Evolutionary conservation across 495 filamentous ascomycete species (phyloP), one percentile per base, ranked within the genome.

Genomic region (Trichoderma parareesei): DNA sequence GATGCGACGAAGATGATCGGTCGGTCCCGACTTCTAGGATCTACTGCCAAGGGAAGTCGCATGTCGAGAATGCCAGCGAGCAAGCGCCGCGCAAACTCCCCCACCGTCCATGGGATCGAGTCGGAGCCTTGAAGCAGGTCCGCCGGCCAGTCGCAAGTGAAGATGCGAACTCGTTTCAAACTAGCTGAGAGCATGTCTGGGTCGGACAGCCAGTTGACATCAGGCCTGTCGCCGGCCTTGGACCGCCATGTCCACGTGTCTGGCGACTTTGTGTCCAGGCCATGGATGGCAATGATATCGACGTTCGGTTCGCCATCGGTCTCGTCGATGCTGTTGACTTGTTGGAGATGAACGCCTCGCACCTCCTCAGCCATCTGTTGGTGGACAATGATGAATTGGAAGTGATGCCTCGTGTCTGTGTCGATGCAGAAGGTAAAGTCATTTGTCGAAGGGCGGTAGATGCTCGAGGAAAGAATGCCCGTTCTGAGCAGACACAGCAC

Each of bases 1-100:
- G 74, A 76, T 5, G 73, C 72, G 62, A 76, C 72, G 67, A 76
- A 76, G 62, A 75, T n/a, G 60, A 76, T 67, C 33, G 71, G 74
- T 60, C 72, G 67, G 18, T 60, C 63, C n/a, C 38, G 40, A 13
- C 35, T 62, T 38, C 7, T 48, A 33, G 20, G 42, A 20, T 16
- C 61, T 46, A 20, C 57, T 7, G 38, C 62, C n/a, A 49, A 27
- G 5, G 13, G 13, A 44, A 40, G 64, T 38, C 64, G 48, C 63
- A 41, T 49, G 10, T 41, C 33, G 10, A 66, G 5, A 53, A 73
- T 69, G 43, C 65, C 62, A n/a, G 49, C 69, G 16, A 69, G 65
- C 43, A 73, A 43, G 35, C 67, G 65, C 62, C 60, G 57, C 65
- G 69, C 69, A 63, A 61, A 68, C 60, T 73, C 71, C 4, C 65